phyloP scores from a whole-genome alignment of 2,329 filamentous ascomycete genomes.

The Sporothrix euskadiensis region DNA sequence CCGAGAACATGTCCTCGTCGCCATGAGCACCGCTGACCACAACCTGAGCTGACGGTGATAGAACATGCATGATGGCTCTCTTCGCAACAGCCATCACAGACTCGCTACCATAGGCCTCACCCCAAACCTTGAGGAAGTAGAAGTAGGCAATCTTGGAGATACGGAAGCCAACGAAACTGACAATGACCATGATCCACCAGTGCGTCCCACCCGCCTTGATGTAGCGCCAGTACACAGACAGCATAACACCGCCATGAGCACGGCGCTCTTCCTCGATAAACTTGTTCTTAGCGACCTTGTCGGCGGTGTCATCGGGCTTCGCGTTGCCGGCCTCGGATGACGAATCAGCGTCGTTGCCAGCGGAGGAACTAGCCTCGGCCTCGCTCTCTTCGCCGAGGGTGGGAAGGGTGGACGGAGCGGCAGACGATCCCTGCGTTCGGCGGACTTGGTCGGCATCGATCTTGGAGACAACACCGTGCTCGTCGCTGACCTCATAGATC shows the following conservation, averaged over 20 bases:
- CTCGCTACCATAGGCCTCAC: slow-evolving; percentile 64
- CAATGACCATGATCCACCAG: slow-evolving; percentile 69
- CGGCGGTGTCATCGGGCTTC: slow-evolving; percentile 44
- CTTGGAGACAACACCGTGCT: slow-evolving; percentile 47
- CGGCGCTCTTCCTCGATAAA: slow-evolving; percentile 79
- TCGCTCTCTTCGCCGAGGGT: slow-evolving; percentile 37
- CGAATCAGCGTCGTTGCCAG: slow-evolving; percentile 37
- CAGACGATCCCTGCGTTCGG: slow-evolving; percentile 39
- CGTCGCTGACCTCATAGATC: slow-evolving; percentile 67
- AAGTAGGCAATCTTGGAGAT: slow-evolving; percentile 64
- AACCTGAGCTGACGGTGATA: slow-evolving; percentile 9
- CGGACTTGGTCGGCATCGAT: slow-evolving; percentile 26
- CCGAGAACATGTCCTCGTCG: slow-evolving; percentile 20
- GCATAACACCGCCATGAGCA: slow-evolving; percentile 72
- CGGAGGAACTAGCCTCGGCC: slow-evolving; percentile 29
- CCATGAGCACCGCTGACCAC: slow-evolving; percentile 6
- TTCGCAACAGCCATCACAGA: slow-evolving; percentile 27
- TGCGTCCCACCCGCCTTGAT: slow-evolving; percentile 74
- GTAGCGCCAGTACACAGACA: slow-evolving; percentile 79
- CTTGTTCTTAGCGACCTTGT: slow-evolving; percentile 60
- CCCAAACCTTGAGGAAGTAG: slow-evolving; percentile 87
- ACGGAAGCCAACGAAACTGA: slow-evolving; percentile 64
- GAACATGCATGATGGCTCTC: slow-evolving; percentile 23
- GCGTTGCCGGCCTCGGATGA: slow-evolving; percentile 46
- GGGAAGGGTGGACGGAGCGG: slow-evolving; percentile 41